Conservation (phyloP, 257 asterid species). For the Solanum verrucosum region DNA sequence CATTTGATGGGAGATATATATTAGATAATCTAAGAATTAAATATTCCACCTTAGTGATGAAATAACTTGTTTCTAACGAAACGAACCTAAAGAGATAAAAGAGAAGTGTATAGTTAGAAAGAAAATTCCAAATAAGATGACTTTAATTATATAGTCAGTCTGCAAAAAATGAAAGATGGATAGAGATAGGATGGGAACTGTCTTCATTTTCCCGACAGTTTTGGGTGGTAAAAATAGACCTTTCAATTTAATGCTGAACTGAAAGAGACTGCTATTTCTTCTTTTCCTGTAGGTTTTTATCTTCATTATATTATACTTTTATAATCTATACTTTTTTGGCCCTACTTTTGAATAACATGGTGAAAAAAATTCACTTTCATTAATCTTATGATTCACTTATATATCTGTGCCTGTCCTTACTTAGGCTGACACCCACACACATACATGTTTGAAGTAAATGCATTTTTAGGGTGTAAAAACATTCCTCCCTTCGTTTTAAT, state of each 20-base stretch:
- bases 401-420: not conserved
- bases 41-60: too few relatives aligned
- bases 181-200: not conserved
- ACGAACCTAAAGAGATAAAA: too few relatives aligned
- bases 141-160: not conserved
- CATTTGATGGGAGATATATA: too few relatives aligned
- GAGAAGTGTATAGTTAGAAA: not conserved
- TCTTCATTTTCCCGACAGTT: not conserved
- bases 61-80: not conserved
- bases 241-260: constrained; percentile 5
- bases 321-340: not conserved
- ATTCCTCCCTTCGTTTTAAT: too few relatives aligned
- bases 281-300: not conserved
- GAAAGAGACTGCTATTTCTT: constrained; percentile 6
- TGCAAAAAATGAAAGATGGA: not conserved
- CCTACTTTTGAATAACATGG: not conserved
- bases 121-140: not conserved
- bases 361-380: not conserved
- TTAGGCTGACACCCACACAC: not conserved
- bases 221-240: constrained; percentile 17
- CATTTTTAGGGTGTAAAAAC: not conserved
- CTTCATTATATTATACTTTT: not conserved
- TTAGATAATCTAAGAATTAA: too few relatives aligned
- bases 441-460: not conserved
- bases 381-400: not conserved